Evolutionary conservation across 345 rosid species (phyloP).

Genomic region (Lumnitzera racemosa): DNA sequence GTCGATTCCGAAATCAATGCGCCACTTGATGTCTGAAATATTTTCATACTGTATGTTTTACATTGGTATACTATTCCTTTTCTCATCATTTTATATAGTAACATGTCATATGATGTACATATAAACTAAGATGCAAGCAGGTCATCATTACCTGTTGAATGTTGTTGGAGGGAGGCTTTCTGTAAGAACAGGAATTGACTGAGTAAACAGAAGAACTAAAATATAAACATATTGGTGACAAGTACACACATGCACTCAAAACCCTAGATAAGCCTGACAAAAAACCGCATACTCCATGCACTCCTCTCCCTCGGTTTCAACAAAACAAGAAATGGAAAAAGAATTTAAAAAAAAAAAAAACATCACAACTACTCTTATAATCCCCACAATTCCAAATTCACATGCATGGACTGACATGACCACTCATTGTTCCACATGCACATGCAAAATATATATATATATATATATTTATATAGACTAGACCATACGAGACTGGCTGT

Average conservation of each 20-base stretch:
- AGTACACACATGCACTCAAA: constrained; percentile 23
- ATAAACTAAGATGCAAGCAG: too few species aligned
- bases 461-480: background rate
- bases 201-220: background rate
- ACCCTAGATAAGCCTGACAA: constrained; percentile 33
- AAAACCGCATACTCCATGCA: constrained; percentile 29
- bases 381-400: constrained; percentile 14
- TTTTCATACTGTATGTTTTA: too few species aligned
- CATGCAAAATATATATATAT: constrained; percentile 17
- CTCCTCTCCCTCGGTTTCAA: constrained; percentile 14
- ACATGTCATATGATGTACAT: too few species aligned
- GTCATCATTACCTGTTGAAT: too few species aligned
- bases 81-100: too few species aligned
- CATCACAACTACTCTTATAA: background rate
- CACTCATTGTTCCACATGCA: constrained; percentile 50
- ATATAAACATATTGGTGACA: constrained; percentile 1
- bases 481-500: too few species aligned
- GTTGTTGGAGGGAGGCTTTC: too few species aligned
- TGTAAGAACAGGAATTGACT: too few species aligned
- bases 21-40: too few species aligned
- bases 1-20: too few species aligned
- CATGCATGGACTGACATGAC: constrained; percentile 48
- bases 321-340: constrained; percentile 6
- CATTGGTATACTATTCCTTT: too few species aligned
- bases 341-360: background rate